Conservation (phyloP, 2,329 filamentous ascomycete genomes). For the Coleophoma crateriformis region DNA sequence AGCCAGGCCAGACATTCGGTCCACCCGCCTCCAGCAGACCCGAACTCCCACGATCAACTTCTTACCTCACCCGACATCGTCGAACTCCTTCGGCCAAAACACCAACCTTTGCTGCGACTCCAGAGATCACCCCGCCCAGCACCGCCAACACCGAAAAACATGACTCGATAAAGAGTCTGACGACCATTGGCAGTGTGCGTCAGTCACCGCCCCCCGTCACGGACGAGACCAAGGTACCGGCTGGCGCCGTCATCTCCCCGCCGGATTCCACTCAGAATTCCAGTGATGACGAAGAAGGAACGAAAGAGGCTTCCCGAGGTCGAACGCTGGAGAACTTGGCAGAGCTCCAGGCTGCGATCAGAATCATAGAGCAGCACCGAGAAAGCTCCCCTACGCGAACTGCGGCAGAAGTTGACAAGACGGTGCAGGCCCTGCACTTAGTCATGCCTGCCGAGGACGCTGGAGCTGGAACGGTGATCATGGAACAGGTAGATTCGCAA, state of each 20-base stretch:
- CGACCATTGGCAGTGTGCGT: conserved; percentile 54
- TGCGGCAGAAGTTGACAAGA: conserved; percentile 17
- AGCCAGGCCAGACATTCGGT: conserved; percentile 32
- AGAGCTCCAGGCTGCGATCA: conserved; percentile 78
- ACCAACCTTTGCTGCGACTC: conserved; percentile 22
- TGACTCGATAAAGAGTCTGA: conserved; percentile 18
- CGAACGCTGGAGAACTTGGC: conserved; percentile 25
- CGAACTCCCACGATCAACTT: conserved; percentile 56
- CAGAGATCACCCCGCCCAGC: conserved; percentile 18
- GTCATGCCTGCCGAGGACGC: conserved; percentile 29
- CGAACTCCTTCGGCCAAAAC: conserved; percentile 45
- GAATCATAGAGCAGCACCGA: conserved; percentile 66
- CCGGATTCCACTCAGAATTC: conserved; percentile 78
- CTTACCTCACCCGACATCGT: conserved; percentile 59
- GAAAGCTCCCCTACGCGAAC: conserved; percentile 45
- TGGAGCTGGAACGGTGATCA: conserved; percentile 14
- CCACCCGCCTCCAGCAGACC: conserved; percentile 34
- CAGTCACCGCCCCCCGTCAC: conserved; percentile 81
- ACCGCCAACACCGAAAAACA: conserved; percentile 21
- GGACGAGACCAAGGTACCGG: conserved; percentile 67
- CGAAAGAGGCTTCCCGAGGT: conserved; percentile 25
- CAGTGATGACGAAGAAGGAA: conserved; percentile 73
- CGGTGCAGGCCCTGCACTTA: conserved; percentile 21
- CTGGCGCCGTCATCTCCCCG: conserved; percentile 82
- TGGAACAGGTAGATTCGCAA: conserved; percentile 9